These are phyloP conservation scores for Rubroboletus pulcherrimus DNA, from an alignment of 768 basidiomycete genomes.

Conservation along the genomic window DNA sequence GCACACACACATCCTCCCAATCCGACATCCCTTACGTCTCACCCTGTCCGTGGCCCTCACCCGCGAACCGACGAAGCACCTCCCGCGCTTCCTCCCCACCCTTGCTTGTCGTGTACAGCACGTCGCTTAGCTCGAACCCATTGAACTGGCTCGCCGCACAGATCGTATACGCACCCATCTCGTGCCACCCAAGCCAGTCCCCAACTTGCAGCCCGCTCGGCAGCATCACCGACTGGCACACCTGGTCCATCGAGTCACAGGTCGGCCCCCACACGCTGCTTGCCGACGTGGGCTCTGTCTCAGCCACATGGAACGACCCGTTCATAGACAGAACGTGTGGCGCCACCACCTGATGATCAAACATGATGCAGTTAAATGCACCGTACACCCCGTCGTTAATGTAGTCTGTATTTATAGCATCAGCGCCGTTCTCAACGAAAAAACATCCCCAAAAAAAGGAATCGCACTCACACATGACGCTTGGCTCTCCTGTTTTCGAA, in stretches of 20 bases:
- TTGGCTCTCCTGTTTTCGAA: slow-evolving; percentile 37
- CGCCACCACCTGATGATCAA: slow-evolving; percentile 92
- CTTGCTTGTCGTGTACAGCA: slow-evolving; percentile 73
- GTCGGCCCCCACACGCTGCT: slow-evolving; percentile 97
- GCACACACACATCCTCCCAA: slow-evolving; percentile 1
- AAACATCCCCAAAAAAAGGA: slow-evolving; percentile 13
- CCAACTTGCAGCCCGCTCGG: slow-evolving; percentile 78
- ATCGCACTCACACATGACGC: slow-evolving; percentile 83
- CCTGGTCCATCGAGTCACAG: slow-evolving; percentile 96
- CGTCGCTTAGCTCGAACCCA: slow-evolving; percentile 78
- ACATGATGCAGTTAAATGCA: slow-evolving; percentile 93
- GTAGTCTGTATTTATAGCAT: slow-evolving; percentile 61
- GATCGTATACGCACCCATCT: slow-evolving; percentile 99
- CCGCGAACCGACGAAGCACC: slow-evolving; percentile 48
- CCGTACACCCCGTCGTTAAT: slow-evolving; percentile 99
- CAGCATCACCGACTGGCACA: slow-evolving; percentile 59
- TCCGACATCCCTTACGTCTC: slow-evolving; percentile 1
- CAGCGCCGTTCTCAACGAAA: background rate
- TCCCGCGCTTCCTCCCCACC: slow-evolving; percentile 49
- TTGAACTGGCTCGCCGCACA: slow-evolving; percentile 97
- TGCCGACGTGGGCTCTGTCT: slow-evolving; percentile 39
- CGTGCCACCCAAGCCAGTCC: slow-evolving; percentile 96
- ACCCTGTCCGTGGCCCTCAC: slow-evolving; percentile 38
- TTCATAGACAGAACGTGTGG: slow-evolving; percentile 75
- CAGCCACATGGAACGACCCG: slow-evolving; percentile 49